Evolutionary conservation across 1,284 basidiomycete species (phyloP).

Genomic region (Trichosporon ovoides): DNA sequence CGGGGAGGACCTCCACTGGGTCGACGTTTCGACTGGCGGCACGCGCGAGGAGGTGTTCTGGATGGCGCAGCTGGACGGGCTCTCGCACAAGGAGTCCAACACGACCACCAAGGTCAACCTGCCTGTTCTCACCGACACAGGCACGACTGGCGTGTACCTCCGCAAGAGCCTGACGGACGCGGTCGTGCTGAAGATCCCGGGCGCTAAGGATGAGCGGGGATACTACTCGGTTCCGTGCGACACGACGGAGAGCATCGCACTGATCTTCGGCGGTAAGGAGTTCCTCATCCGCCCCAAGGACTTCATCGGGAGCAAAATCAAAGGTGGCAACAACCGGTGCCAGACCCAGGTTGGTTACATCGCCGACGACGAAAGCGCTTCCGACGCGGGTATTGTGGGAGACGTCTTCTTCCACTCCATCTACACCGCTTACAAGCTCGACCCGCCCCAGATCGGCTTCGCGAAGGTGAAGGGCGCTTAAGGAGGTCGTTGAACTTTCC

Average conservation of each 20-base stretch:
- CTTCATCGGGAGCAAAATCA: not conserved
- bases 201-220: not conserved
- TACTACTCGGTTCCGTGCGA: not conserved
- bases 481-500: not conserved
- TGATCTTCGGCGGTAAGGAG: not conserved
- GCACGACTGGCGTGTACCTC: not conserved
- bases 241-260: not conserved
- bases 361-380: not conserved
- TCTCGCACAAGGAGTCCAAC: not conserved
- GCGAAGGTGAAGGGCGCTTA: slow-evolving; percentile 49
- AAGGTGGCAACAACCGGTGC: not conserved
- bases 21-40: not conserved
- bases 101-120: not conserved
- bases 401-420: slow-evolving; percentile 66
- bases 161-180: not conserved
- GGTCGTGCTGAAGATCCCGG: not conserved
- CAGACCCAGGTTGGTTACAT: not conserved
- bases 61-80: not conserved
- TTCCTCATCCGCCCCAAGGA: not conserved
- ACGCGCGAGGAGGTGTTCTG: not conserved
- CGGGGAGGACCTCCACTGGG: not conserved
- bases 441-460: slow-evolving; percentile 74
- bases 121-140: not conserved
- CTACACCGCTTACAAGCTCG: slow-evolving; percentile 74
- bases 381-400: slow-evolving; percentile 30